Conservation (phyloP, 306 rosid species). For the Vigna reflexopilosa region DNA sequence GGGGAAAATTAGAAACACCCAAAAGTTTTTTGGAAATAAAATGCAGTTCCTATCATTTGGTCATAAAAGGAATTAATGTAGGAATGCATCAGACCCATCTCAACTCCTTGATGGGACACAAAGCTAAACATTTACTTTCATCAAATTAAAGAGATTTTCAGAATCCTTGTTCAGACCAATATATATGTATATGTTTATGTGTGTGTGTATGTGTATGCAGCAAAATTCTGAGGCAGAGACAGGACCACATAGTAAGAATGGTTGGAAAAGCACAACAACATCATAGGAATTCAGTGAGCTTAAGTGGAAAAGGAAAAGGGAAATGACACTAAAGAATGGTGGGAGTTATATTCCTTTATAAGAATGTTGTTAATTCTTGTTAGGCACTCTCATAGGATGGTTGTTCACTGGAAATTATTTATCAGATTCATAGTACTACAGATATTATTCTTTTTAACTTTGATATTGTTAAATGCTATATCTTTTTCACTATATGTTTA, state of each 20-base stretch:
- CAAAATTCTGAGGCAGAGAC: conserved; percentile 30
- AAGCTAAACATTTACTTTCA: conserved; percentile 47
- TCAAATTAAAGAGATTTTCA: conserved; percentile 39
- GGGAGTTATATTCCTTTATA: conserved; percentile 38
- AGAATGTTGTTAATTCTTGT: conserved; percentile 44
- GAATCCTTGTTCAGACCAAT: conserved; percentile 39
- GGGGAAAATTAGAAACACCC: conserved; percentile 8
- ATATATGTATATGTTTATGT: neutral
- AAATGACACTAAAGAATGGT: conserved; percentile 40
- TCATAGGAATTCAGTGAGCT: conserved; percentile 22
- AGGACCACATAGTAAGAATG: conserved; percentile 51
- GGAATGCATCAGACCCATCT: conserved; percentile 50
- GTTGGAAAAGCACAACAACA: conserved; percentile 35
- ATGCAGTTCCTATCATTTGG: conserved; percentile 42
- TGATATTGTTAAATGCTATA: too few species aligned
- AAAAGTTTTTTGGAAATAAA: conserved; percentile 45
- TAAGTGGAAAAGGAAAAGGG: conserved; percentile 37
- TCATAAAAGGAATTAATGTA: conserved; percentile 45
- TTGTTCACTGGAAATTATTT: conserved; percentile 10
- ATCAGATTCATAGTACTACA: too few species aligned
- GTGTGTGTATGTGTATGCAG: neutral
- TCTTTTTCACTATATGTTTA: too few species aligned
- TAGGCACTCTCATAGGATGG: conserved; percentile 13
- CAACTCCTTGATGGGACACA: conserved; percentile 49
- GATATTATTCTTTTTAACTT: too few species aligned